Conservation (phyloP, 2,329 filamentous ascomycete species). For the Diaporthe caulivora region DNA sequence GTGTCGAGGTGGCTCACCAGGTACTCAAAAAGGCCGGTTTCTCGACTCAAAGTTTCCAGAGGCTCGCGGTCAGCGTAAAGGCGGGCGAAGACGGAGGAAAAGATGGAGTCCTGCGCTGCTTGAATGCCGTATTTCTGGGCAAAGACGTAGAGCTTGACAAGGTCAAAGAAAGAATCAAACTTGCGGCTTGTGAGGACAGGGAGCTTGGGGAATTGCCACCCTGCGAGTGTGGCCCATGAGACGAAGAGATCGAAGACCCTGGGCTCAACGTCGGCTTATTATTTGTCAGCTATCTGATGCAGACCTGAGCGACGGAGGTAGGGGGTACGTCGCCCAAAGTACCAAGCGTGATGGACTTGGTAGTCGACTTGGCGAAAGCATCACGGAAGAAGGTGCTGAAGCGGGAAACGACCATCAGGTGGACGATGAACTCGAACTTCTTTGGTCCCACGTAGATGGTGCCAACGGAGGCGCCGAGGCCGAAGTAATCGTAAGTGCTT, state of each 20-base stretch:
- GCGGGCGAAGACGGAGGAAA: background rate
- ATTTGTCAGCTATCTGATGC: background rate
- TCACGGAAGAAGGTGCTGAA: background rate
- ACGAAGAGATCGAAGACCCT: background rate
- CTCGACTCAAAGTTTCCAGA: background rate
- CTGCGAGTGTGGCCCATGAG: background rate
- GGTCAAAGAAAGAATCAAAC: background rate
- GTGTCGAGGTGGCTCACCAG: background rate
- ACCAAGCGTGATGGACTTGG: background rate
- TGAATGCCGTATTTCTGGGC: background rate
- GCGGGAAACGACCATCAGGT: background rate
- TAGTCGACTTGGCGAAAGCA: background rate
- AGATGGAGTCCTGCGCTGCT: background rate
- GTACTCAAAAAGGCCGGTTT: background rate
- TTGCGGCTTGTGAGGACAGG: too few relatives aligned
- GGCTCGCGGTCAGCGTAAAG: background rate
- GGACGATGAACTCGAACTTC: background rate
- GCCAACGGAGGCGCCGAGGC: background rate
- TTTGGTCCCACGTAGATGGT: constrained; percentile 9
- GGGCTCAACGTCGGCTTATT: background rate
- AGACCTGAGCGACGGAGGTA: background rate
- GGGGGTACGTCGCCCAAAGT: background rate
- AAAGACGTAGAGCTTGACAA: constrained; percentile 4
- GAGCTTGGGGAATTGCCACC: background rate
- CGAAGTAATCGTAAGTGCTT: background rate